These are phyloP conservation scores for Claviceps sp. DNA, from an alignment of 2,329 filamentous ascomycete genomes.

Conservation along the genomic window DNA sequence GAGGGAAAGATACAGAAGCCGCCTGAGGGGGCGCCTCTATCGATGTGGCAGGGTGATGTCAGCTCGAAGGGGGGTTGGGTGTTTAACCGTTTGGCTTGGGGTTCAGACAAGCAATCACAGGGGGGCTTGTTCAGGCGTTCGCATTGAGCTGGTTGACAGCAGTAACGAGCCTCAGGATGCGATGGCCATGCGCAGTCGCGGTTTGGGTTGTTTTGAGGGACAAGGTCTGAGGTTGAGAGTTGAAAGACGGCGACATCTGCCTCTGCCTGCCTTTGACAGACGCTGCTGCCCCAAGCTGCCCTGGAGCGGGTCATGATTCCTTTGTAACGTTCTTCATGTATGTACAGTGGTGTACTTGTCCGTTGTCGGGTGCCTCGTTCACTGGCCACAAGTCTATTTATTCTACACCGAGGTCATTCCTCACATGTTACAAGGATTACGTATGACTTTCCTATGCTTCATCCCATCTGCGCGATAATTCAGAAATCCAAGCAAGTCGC, in stretches of 20 bases:
- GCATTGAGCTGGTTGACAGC: background rate
- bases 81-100: background rate
- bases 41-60: constrained; percentile 3
- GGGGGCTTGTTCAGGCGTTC: background rate
- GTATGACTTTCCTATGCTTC: too few relatives aligned
- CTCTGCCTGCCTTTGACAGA: too few relatives aligned
- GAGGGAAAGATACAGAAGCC: background rate
- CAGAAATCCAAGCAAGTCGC: too few relatives aligned
- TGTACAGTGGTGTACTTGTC: too few relatives aligned
- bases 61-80: background rate
- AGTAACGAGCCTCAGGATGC: constrained; percentile 2
- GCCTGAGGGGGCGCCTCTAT: background rate
- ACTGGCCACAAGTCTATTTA: too few relatives aligned
- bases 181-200: constrained; percentile 2
- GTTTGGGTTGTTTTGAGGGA: constrained; percentile 1
- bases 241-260: background rate
- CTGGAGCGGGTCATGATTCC: too few relatives aligned
- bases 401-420: too few relatives aligned
- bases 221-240: constrained; percentile 4
- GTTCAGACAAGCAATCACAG: background rate
- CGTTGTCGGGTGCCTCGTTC: too few relatives aligned
- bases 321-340: too few relatives aligned
- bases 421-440: too few relatives aligned
- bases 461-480: too few relatives aligned
- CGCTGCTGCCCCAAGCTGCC: too few relatives aligned